These are phyloP conservation scores for Kodamaea sagamina DNA, from an alignment of 805 yeast species.

Conservation along the genomic window DNA sequence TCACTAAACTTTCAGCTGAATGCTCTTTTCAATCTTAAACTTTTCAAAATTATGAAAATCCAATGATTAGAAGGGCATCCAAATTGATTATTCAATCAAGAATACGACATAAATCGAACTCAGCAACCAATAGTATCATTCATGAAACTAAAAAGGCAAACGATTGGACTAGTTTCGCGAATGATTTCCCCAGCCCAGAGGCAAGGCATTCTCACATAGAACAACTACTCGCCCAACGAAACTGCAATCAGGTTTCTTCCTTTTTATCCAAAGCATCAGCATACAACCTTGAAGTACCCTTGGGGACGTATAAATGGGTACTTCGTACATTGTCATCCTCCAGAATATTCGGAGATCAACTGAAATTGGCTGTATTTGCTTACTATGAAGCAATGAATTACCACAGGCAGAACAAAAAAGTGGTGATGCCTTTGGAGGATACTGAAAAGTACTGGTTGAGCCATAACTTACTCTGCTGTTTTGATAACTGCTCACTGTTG, in stretches of 20 bases:
- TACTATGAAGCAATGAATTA: slow-evolving; percentile 12
- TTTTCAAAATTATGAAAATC: not conserved
- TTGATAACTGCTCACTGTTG: slow-evolving; percentile 14
- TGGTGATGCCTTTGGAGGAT: slow-evolving; percentile 13
- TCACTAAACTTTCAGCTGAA: no score
- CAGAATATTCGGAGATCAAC: slow-evolving; percentile 3
- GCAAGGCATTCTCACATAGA: slow-evolving; percentile 3
- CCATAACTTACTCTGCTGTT: slow-evolving; percentile 12
- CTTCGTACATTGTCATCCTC: slow-evolving; percentile 4
- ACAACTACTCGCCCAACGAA: not conserved
- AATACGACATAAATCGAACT: no score
- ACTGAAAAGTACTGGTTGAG: slow-evolving; percentile 9
- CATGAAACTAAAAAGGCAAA: not conserved
- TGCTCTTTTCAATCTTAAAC: not conserved
- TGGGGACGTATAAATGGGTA: slow-evolving; percentile 4
- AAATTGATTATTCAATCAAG: no score
- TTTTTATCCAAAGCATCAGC: slow-evolving; percentile 2
- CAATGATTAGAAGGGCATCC: not conserved
- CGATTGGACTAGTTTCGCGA: not conserved
- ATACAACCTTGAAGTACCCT: slow-evolving; percentile 6
- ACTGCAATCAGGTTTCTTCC: not conserved
- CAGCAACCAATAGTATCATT: no score
- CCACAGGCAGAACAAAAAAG: slow-evolving; percentile 12
- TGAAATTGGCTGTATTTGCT: slow-evolving; percentile 12
- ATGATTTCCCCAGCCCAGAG: slow-evolving; percentile 2